A percentile compares a stretch with the other conserved stretches of the same genome.
phyloP scores from a whole-genome alignment of 352 stramenopile species.

The Pythium periplocum region DNA sequence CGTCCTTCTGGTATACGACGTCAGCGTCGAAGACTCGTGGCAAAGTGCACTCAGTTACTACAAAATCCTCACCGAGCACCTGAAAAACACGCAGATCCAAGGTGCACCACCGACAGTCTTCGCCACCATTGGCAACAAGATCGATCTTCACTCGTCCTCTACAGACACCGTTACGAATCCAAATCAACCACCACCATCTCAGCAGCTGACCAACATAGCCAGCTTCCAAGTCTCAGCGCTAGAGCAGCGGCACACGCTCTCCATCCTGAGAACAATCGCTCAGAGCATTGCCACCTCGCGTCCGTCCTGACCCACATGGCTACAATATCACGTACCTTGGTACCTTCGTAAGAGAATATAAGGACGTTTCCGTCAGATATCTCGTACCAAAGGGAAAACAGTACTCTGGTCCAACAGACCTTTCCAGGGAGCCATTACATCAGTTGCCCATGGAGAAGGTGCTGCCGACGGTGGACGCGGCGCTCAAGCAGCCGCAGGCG shows the following conservation, averaged over 20 bases:
- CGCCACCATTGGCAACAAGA: constrained; percentile 16
- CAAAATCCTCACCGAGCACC: constrained; percentile 1
- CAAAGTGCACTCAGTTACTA: constrained; percentile 23
- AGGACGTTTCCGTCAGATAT: too few relatives aligned
- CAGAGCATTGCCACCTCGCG: neutral
- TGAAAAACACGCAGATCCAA: neutral
- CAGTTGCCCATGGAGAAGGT: too few relatives aligned
- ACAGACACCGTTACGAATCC: neutral
- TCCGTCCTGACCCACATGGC: neutral
- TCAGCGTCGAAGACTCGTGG: constrained; percentile 22
- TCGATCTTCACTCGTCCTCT: constrained; percentile 2
- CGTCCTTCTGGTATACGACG: constrained; percentile 41
- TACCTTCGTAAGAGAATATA: too few relatives aligned
- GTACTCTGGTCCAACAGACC: too few relatives aligned
- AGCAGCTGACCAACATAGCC: neutral
- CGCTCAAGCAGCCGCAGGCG: constrained; percentile 43
- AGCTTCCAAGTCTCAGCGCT: constrained; percentile 5
- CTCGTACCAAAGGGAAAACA: too few relatives aligned
- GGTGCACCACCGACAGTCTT: neutral
- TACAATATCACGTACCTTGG: too few relatives aligned
- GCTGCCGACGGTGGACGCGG: constrained; percentile 22
- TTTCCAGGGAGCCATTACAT: too few relatives aligned
- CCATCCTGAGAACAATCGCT: constrained; percentile 6
- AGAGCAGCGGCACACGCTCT: constrained; percentile 5
- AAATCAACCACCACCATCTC: neutral